Base-by-base conservation (phyloP, 192 early-diverging fungal species). In the Entomortierella chlamydospora region DNA sequence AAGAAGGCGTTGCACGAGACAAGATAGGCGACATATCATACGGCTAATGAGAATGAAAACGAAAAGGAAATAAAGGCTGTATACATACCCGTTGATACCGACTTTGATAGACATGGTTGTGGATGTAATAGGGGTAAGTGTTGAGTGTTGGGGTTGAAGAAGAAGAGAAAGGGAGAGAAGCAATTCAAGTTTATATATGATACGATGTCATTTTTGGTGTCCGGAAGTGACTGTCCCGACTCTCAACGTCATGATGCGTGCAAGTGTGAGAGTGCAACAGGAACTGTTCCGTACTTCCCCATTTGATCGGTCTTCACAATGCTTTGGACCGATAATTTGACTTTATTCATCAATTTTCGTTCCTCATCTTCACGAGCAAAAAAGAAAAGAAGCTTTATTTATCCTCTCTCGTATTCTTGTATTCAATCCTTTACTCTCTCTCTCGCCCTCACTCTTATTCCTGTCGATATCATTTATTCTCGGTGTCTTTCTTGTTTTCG, bases 61-160 rank as follows among this genome's bases (percentile, higher is more conserved):
- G 60, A 28, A 26, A 39, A 18, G 29, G 4, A 64, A 42, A 52
- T 17, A 33, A 12, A 13, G 33, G 41, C 29, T n/a, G 33, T 47
- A 42, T 0, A 78, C 74, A 17, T 78, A 78, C 74, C 74, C 74
- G 74, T 78, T 78, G 74, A 78, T 78, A 70, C 74, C 74, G 74
- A 70, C 52, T 59, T 79, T 70, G 76, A 66, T 64, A 56, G 68
- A 28, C 68, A 79, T 79, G 47, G 47, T 60, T 79, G 67, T 51
- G 31, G 41, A 4, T 20, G 56, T 52, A 61, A 45, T 30, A 63
- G 54, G 56, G 57, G 56, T 30, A 56, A 23, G 41, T 23, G 23
- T 50, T 30, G n/a, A 52, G 23, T 56, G 54, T 69, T 69, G 61
- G 59, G 66, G 61, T 51, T 63, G 50, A 45, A 56, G 34, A 64